Base-by-base conservation (phyloP, 2,329 filamentous ascomycete species). In the Venturia pyrina region DNA sequence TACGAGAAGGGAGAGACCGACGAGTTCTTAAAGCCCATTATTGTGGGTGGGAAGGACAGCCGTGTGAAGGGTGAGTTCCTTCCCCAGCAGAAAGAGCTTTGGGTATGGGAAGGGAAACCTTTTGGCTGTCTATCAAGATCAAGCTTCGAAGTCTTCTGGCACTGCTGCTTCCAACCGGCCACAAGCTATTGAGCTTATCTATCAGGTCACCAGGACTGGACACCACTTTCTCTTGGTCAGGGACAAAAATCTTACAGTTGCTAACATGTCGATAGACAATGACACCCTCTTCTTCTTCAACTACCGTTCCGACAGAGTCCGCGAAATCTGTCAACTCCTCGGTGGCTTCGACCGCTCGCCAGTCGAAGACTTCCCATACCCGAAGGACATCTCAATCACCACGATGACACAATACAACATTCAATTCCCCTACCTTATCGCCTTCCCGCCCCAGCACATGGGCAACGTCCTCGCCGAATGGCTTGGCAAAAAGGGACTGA, bases 201-300 rank as follows among this genome's bases (percentile, higher is more conserved):
- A 28, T 1, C 13, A 3, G 37, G 11, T 40, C 37, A 1, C 37
- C 6, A 40, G 37, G 11, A 40, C 37, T 6, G 37, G 37, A 40
- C 37, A 40, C 37, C n/a, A 10, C 6, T 28, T 21, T 15, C 11
- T 10, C 3, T 37, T 19, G 11, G 6, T 21, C 60, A 63, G 7
- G 6, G 5, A 17, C 50, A 17, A 17, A 46, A 6, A 5, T 24
- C 19, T 37, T 61, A 28, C 24, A 53, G 41, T 32, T 24, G 24
- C 68, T 4, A 37, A 64, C 15, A 19, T n/a, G 4, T 40, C 65
- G 44, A 32, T 69, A 92, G 92, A 98, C 75, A 84, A 89, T 70
- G 95, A 99, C 75, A 93, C 91, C 65, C 85, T 98, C 73, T 98
- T 98, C 86, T 98, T 98, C 87, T 99, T 99, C 90, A 99, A 99